phyloP scores from a whole-genome alignment of 495 filamentous ascomycete genomes.

The Viridothelium virens region DNA sequence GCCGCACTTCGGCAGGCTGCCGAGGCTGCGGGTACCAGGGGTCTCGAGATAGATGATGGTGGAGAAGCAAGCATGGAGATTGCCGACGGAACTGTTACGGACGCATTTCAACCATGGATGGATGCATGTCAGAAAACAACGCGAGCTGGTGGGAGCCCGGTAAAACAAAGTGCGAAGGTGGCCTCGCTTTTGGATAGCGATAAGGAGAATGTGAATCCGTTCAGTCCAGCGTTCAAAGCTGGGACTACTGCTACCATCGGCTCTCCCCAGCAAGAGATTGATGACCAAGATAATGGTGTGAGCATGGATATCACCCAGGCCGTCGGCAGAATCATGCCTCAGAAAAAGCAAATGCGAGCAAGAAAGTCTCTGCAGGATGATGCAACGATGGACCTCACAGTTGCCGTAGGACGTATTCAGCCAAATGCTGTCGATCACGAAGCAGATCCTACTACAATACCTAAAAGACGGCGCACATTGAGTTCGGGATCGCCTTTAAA shows the following conservation, averaged over 20 bases:
- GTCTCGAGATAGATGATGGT: conserved; percentile 52
- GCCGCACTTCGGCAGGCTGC: conserved; percentile 69
- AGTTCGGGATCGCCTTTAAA: conserved; percentile 1
- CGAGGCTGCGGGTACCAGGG: conserved; percentile 58
- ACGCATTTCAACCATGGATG: conserved; percentile 62
- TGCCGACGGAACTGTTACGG: conserved; percentile 72
- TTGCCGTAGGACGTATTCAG: conserved; percentile 34
- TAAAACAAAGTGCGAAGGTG: neutral
- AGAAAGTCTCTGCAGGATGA: conserved; percentile 22
- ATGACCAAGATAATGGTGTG: conserved; percentile 36
- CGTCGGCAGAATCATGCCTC: conserved; percentile 38
- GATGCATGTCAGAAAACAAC: conserved; percentile 44
- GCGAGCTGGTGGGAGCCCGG: conserved; percentile 17
- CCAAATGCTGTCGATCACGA: conserved; percentile 7
- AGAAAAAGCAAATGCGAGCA: conserved; percentile 25
- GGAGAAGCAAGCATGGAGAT: conserved; percentile 63
- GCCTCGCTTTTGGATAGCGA: conserved; percentile 36
- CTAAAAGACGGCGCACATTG: conserved; percentile 22
- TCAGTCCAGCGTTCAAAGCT: conserved; percentile 32
- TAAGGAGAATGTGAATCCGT: conserved; percentile 56
- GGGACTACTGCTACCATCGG: conserved; percentile 16
- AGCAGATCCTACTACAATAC: conserved; percentile 18
- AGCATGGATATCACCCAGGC: conserved; percentile 46
- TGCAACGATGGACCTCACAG: conserved; percentile 39
- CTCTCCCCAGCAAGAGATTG: conserved; percentile 5